A percentile compares a stretch with the other conserved stretches of the same genome.
Evolutionary conservation across 257 asterid species (phyloP).

Genomic region (Vinca minor): DNA sequence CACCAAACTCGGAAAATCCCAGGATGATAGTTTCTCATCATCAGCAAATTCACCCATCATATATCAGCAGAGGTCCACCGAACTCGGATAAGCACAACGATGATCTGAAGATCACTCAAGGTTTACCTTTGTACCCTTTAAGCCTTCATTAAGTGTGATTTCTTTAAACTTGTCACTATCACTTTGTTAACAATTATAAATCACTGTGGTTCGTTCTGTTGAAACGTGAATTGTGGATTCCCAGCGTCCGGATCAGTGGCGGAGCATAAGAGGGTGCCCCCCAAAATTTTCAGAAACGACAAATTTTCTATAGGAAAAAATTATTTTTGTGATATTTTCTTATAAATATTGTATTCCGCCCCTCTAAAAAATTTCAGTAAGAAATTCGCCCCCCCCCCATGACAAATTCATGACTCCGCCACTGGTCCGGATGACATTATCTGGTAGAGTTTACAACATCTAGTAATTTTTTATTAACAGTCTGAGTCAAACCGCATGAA

Average conservation of each 20-base stretch:
- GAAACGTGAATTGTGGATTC: neutral
- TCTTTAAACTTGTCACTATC: neutral
- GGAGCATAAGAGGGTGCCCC: too few relatives aligned
- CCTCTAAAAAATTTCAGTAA: too few relatives aligned
- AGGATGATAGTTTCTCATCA: slow-evolving; percentile 45
- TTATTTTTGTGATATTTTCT: too few relatives aligned
- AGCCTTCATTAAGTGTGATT: neutral
- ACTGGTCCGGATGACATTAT: neutral
- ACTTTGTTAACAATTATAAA: neutral
- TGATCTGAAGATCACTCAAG: slow-evolving; percentile 53
- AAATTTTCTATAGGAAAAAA: too few relatives aligned
- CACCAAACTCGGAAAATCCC: slow-evolving; percentile 71
- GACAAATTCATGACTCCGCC: too few relatives aligned
- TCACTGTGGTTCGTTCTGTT: neutral
- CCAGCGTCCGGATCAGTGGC: too few relatives aligned
- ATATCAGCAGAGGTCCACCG: slow-evolving; percentile 38
- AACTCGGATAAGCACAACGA: slow-evolving; percentile 47
- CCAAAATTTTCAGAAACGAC: too few relatives aligned
- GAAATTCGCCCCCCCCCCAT: too few relatives aligned
- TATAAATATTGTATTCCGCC: too few relatives aligned
- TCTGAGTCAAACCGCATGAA: neutral
- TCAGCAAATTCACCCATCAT: slow-evolving; percentile 47
- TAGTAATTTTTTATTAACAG: neutral
- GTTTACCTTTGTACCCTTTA: slow-evolving; percentile 28
- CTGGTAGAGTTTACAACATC: neutral